Evolutionary conservation across 225 moss, liverwort and hornwort species (phyloP), one percentile per base, ranked within the genome.

Genomic region (Physcomitrium patens): DNA sequence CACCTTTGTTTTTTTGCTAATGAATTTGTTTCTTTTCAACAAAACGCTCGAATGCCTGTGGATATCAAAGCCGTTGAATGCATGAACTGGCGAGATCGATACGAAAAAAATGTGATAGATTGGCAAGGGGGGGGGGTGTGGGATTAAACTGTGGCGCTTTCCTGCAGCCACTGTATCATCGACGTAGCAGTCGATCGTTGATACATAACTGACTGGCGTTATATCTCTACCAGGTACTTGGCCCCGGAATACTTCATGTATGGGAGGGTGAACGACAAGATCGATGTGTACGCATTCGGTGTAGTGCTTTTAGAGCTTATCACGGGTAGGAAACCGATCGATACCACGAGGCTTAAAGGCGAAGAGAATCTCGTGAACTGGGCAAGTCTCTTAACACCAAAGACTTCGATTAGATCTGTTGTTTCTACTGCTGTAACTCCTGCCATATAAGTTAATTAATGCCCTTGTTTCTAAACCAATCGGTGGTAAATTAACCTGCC

Each of bases 181-280:
- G 47, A 60, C 60, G 12, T n/a, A 71, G 48, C 26, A 26, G 52
- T 60, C 13, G 3, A 49, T 18, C 54, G 17, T 43, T 69, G 23
- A 24, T 52, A 37, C 31, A 20, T 71, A 49, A 67, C 78, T 80
- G 55, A 80, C 41, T 8, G 1, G 49, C 13, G 51, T 2, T n/a
- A 18, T 23, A 11, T 58, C 69, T 76, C n/a, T 74, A 54, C 14
- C 80, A 89, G 87, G 59, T 90, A 90, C 68, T 79, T 90, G 78
- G 89, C 89, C 17, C 87, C 89, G 10, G 87, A 90, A 7, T 90
- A 90, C 49, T 90, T 90, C 41, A 81, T 87, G 87, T 90, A 76
- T 24, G 89, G 89, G 59, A 84, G 80, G 28, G 89, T 90, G 58
- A 87, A 83, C 31, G 76, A 87, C 57, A 87, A 79, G 69, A 90